Evolutionary conservation across 2,329 filamentous ascomycete species (phyloP).

Genomic region (Pseudogymnoascus sp.): DNA sequence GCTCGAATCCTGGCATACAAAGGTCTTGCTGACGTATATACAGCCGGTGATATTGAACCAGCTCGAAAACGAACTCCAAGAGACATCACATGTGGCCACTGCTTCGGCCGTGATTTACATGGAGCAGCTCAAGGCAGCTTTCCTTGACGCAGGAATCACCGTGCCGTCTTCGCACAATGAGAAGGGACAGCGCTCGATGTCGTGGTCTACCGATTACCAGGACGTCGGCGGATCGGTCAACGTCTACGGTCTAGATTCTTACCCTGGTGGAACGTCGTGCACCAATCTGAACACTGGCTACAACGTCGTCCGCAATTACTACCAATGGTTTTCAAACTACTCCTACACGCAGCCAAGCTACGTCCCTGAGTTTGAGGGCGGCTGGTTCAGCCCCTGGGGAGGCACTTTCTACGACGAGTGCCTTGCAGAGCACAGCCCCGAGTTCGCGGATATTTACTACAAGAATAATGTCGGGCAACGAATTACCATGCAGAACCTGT

Average conservation of each 20-base stretch:
- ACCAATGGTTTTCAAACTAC: constrained; percentile 51
- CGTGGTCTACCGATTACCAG: constrained; percentile 49
- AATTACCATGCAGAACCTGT: constrained; percentile 42
- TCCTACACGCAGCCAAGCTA: constrained; percentile 47
- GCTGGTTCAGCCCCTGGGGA: constrained; percentile 48
- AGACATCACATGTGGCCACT: constrained; percentile 36
- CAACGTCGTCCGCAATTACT: constrained; percentile 44
- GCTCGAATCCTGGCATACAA: background rate
- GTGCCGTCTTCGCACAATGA: constrained; percentile 46
- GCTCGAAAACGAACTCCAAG: constrained; percentile 46
- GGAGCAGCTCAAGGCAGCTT: constrained; percentile 43
- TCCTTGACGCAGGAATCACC: constrained; percentile 39
- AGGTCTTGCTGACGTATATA: background rate
- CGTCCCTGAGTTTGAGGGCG: constrained; percentile 47
- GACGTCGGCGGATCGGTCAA: constrained; percentile 49
- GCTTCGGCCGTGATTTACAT: constrained; percentile 44
- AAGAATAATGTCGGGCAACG: constrained; percentile 48
- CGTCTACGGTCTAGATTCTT: constrained; percentile 41
- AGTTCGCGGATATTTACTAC: constrained; percentile 49
- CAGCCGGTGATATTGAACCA: constrained; percentile 43
- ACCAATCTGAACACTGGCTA: constrained; percentile 43
- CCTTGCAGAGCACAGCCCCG: constrained; percentile 36
- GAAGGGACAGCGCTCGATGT: constrained; percentile 40
- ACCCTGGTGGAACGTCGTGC: constrained; percentile 42
- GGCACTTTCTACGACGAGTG: constrained; percentile 46